Percentiles rank a stretch among this genome's conserved stretches.
These are phyloP conservation scores for Stenocarpella maydis DNA, from an alignment of 2,329 filamentous ascomycete genomes.

Conservation along the genomic window DNA sequence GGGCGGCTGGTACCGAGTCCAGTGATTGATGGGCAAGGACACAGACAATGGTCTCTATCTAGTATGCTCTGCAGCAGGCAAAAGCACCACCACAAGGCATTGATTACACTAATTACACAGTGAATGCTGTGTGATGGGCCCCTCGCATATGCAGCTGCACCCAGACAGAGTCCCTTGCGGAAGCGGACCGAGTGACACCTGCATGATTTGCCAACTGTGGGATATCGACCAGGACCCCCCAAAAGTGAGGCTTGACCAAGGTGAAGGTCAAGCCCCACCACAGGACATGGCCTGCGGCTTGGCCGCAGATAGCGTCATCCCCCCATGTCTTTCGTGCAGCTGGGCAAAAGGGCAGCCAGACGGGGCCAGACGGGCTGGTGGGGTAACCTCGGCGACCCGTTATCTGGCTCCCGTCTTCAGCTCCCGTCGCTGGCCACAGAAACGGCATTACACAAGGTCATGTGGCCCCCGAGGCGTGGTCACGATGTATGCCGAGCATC, in stretches of 20 bases:
- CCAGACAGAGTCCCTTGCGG: constrained; percentile 31
- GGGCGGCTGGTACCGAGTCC: constrained; percentile 11
- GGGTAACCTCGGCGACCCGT: constrained; percentile 27
- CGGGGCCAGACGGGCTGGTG: constrained; percentile 3
- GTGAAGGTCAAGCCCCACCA: constrained; percentile 17
- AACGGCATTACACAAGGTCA: constrained; percentile 33
- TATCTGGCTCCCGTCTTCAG: constrained; percentile 22
- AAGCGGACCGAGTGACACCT: constrained; percentile 36
- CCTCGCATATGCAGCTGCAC: constrained; percentile 34
- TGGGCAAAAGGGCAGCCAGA: neutral
- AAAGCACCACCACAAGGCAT: constrained; percentile 2
- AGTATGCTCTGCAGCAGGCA: constrained; percentile 9
- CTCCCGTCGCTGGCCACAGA: constrained; percentile 26
- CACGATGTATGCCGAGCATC: constrained; percentile 30
- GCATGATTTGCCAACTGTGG: constrained; percentile 34
- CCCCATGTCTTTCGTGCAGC: constrained; percentile 20
- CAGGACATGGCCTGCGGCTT: constrained; percentile 20
- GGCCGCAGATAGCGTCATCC: constrained; percentile 31
- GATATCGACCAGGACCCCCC: constrained; percentile 8
- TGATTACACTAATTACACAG: constrained; percentile 23
- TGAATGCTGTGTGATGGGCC: constrained; percentile 28
- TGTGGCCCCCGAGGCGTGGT: constrained; percentile 33
- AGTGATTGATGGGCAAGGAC: neutral
- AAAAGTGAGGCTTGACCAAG: constrained; percentile 31
- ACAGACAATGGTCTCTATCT: neutral